phyloP scores from a whole-genome alignment of 2,329 filamentous ascomycete genomes.

The Aspergillus thermomutatus region DNA sequence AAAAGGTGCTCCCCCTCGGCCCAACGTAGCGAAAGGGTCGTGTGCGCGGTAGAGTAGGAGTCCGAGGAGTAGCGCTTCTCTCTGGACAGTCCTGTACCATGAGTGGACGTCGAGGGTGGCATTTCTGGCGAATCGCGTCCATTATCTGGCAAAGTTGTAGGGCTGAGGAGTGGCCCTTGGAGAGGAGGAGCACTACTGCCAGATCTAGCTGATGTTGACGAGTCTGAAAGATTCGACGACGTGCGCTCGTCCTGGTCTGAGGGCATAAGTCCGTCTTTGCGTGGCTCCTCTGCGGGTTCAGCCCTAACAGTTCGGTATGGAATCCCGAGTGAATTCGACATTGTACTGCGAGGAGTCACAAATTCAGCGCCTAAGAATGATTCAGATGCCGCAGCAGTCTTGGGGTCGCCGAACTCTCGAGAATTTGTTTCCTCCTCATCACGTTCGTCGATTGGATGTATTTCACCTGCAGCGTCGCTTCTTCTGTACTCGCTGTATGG shows the following conservation, averaged over 20 bases:
- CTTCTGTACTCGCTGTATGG: slow-evolving; percentile 49
- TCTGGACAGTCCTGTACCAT: slow-evolving; percentile 20
- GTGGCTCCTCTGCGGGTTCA: not conserved
- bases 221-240: slow-evolving; percentile 54
- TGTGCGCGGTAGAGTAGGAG: slow-evolving; percentile 50
- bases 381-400: slow-evolving; percentile 18
- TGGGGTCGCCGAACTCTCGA: not conserved
- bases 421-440: slow-evolving; percentile 54
- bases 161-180: slow-evolving; percentile 17
- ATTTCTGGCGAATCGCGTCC: slow-evolving; percentile 26
- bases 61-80: slow-evolving; percentile 45
- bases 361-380: slow-evolving; percentile 26
- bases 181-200: slow-evolving; percentile 14
- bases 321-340: slow-evolving; percentile 1
- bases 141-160: slow-evolving; percentile 21
- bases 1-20: slow-evolving; percentile 53
- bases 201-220: slow-evolving; percentile 35
- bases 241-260: slow-evolving; percentile 55
- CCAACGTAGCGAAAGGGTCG: slow-evolving; percentile 49
- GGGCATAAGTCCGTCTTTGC: slow-evolving; percentile 37
- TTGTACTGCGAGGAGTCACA: slow-evolving; percentile 24
- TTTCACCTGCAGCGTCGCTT: slow-evolving; percentile 51
- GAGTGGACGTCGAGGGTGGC: slow-evolving; percentile 15
- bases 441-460: slow-evolving; percentile 61
- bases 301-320: not conserved